Evolutionary conservation across 257 asterid species (phyloP).

Genomic region (Salvia miltiorrhiza): DNA sequence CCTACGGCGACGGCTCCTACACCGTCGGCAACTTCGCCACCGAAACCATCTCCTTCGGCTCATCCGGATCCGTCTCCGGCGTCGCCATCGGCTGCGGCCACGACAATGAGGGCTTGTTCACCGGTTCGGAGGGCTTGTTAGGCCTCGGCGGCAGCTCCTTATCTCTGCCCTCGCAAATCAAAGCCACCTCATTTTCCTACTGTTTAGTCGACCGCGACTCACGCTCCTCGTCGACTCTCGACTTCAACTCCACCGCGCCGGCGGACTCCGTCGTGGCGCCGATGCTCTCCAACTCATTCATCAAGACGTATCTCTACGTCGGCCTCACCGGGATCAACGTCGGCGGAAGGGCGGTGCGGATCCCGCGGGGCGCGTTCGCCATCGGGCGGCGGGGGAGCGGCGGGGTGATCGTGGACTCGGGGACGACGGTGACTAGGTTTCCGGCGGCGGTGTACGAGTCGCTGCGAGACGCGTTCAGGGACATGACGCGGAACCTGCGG

Average conservation of each 20-base stretch:
- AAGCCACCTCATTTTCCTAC: conserved; percentile 70
- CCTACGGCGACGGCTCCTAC: conserved; percentile 75
- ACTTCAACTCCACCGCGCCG: conserved; percentile 42
- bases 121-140: conserved; percentile 61
- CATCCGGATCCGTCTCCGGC: conserved; percentile 34
- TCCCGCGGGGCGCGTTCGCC: conserved; percentile 37
- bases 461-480: conserved; percentile 51
- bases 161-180: conserved; percentile 63
- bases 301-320: conserved; percentile 48
- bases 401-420: conserved; percentile 85
- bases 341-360: conserved; percentile 39
- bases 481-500: conserved; percentile 28
- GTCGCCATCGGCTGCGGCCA: conserved; percentile 84
- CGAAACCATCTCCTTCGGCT: conserved; percentile 64
- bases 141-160: conserved; percentile 69
- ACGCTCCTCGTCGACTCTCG: conserved; percentile 54
- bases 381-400: conserved; percentile 54
- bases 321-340: conserved; percentile 60
- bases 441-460: conserved; percentile 42
- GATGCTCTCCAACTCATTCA: conserved; percentile 35
- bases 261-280: conserved; percentile 57
- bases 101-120: conserved; percentile 60
- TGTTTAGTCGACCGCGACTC: conserved; percentile 82
- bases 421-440: conserved; percentile 83
- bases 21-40: conserved; percentile 59